These are phyloP conservation scores for Candida vaughaniae DNA, from an alignment of 805 yeast species.

Conservation along the genomic window DNA sequence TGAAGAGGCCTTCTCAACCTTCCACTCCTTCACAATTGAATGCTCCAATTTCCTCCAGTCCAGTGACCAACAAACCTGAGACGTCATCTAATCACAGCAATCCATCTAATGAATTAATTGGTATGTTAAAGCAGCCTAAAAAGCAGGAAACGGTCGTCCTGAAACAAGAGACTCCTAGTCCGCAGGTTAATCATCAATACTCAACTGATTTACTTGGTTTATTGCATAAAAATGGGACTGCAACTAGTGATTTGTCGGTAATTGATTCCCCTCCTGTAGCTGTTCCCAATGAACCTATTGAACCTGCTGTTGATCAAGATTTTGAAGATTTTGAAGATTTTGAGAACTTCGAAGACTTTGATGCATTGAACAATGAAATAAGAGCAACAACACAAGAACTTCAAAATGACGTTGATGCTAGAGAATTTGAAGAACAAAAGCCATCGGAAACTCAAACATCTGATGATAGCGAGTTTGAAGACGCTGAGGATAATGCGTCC, in stretches of 20 bases:
- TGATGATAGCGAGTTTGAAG: background rate
- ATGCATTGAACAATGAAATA: slow-evolving; percentile 21
- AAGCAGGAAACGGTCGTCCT: background rate
- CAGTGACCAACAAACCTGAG: background rate
- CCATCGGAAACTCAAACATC: background rate
- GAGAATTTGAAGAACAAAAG: background rate
- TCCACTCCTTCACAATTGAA: background rate
- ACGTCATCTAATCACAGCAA: background rate
- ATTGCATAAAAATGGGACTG: background rate
- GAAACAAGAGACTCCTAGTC: background rate
- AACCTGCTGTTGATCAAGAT: slow-evolving; percentile 14
- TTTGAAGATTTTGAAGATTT: slow-evolving; percentile 34
- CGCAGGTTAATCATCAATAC: slow-evolving; percentile 7
- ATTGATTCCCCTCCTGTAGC: slow-evolving; percentile 1
- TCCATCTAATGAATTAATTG: slow-evolving; percentile 19
- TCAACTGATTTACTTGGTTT: slow-evolving; percentile 4
- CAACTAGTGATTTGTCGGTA: too few relatives aligned
- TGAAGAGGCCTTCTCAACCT: slow-evolving; percentile 11
- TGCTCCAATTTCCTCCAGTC: background rate
- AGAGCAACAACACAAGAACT: slow-evolving; percentile 9
- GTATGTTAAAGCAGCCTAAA: slow-evolving; percentile 9
- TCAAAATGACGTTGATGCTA: slow-evolving; percentile 1
- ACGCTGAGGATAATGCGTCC: too few relatives aligned
- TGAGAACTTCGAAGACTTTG: slow-evolving; percentile 32
- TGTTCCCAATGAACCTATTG: background rate